Conservation (phyloP, 2,329 filamentous ascomycete genomes). For the Coniochaeta prunicola region DNA sequence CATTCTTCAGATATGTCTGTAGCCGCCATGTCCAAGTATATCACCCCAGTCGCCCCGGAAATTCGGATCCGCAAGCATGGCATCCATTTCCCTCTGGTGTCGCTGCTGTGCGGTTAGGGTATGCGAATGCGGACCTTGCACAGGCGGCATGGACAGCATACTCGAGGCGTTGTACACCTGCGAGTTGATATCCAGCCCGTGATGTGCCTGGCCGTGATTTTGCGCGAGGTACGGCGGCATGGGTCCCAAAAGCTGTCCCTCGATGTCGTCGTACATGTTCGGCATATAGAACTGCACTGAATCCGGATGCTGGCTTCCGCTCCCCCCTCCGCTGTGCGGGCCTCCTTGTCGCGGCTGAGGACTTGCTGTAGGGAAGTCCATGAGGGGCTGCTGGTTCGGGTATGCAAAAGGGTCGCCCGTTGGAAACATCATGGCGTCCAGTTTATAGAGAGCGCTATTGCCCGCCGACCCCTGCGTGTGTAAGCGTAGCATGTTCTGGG, state of each 20-base stretch:
- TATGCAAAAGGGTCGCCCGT: constrained; percentile 73
- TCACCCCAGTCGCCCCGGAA: constrained; percentile 39
- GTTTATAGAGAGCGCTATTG: constrained; percentile 52
- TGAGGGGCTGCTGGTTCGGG: constrained; percentile 63
- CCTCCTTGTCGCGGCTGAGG: constrained; percentile 13
- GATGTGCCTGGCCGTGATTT: constrained; percentile 33
- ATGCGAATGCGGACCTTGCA: constrained; percentile 15
- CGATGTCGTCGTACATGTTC: constrained; percentile 55
- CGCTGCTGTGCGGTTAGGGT: constrained; percentile 24
- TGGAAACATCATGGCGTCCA: constrained; percentile 75
- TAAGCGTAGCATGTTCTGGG: constrained; percentile 6
- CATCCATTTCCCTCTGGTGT: constrained; percentile 34
- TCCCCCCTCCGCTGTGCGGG: constrained; percentile 18
- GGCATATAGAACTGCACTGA: constrained; percentile 43
- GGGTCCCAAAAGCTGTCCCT: constrained; percentile 65
- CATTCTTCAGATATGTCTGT: constrained; percentile 5
- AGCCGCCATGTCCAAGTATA: constrained; percentile 28
- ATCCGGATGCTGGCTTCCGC: constrained; percentile 23
- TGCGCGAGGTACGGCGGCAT: constrained; percentile 66
- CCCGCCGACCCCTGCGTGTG: constrained; percentile 10
- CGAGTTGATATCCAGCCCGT: constrained; percentile 32
- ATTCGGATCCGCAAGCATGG: constrained; percentile 40
- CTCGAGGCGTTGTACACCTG: constrained; percentile 37
- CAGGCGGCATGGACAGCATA: constrained; percentile 32
- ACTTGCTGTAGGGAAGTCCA: constrained; percentile 34